These are phyloP conservation scores for Harringtonia lauricola DNA, from an alignment of 2,329 filamentous ascomycete genomes.

Conservation along the genomic window DNA sequence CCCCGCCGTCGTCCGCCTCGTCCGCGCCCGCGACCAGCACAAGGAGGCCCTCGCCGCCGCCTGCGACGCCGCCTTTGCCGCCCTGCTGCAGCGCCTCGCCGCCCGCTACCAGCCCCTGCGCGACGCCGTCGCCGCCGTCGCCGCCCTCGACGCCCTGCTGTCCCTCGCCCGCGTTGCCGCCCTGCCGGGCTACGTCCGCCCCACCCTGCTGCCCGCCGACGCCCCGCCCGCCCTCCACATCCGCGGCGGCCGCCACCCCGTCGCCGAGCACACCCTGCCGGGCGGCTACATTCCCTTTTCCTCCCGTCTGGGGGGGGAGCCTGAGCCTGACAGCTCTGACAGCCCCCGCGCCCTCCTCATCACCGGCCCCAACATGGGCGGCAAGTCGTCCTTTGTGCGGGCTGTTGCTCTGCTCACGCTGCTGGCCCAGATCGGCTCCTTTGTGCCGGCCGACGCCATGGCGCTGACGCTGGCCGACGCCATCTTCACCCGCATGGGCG, in stretches of 20 bases:
- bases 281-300: conserved; percentile 87
- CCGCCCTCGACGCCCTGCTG: conserved; percentile 79
- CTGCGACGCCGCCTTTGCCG: conserved; percentile 72
- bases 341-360: conserved; percentile 59
- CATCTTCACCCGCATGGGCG: conserved; percentile 91
- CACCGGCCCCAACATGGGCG: conserved; percentile 97
- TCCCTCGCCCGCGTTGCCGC: conserved; percentile 75
- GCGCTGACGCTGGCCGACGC: conserved; percentile 76
- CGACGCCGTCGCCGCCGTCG: conserved; percentile 76
- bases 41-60: conserved; percentile 87
- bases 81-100: conserved; percentile 62
- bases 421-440: conserved; percentile 90
- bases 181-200: conserved; percentile 80
- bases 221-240: conserved; percentile 48
- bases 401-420: conserved; percentile 85
- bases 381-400: conserved; percentile 95
- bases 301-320: conserved; percentile 51
- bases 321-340: conserved; percentile 18
- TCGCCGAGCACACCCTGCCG: conserved; percentile 84
- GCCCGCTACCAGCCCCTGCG: conserved; percentile 82
- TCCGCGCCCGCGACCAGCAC: conserved; percentile 85
- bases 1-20: conserved; percentile 72
- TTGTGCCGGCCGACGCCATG: conserved; percentile 71
- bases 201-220: conserved; percentile 51
- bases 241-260: conserved; percentile 73